A percentile compares a stretch with the other conserved stretches of the same genome.
These are phyloP conservation scores for Xylaria grammica DNA, from an alignment of 495 filamentous ascomycete species.

Conservation along the genomic window DNA sequence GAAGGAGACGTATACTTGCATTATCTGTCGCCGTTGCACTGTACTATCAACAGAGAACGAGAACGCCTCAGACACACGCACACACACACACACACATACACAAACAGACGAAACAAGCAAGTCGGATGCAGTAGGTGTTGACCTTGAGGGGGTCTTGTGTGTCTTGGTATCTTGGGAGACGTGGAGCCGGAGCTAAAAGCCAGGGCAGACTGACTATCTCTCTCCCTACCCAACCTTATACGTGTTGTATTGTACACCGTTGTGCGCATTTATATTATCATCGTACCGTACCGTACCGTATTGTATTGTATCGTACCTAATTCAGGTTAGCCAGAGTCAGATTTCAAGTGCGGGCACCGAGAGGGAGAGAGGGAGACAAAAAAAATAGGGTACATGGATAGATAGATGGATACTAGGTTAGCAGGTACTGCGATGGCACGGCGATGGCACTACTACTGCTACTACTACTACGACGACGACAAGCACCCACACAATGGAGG, in stretches of 20 bases:
- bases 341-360: not conserved
- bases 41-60: constrained; percentile 7
- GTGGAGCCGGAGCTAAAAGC: not conserved
- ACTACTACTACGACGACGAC: too few species aligned
- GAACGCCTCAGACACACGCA: not conserved
- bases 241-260: too few species aligned
- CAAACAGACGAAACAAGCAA: not conserved
- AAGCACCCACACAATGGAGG: too few species aligned
- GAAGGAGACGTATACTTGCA: constrained; percentile 9
- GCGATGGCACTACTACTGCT: too few species aligned
- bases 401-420: too few species aligned
- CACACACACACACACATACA: not conserved
- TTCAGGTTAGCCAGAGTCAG: constrained; percentile 10
- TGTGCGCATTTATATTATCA: too few species aligned
- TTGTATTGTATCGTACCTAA: too few species aligned
- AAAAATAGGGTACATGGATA: too few species aligned
- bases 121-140: not conserved
- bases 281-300: not conserved
- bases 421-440: constrained; percentile 9
- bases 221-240: not conserved
- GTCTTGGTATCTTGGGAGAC: constrained; percentile 12
- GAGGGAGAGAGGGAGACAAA: not conserved
- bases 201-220: not conserved
- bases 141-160: too few species aligned
- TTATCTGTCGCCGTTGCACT: constrained; percentile 10